phyloP scores from a whole-genome alignment of 805 yeast genomes.

The Cyberlindnera suaveolens region DNA sequence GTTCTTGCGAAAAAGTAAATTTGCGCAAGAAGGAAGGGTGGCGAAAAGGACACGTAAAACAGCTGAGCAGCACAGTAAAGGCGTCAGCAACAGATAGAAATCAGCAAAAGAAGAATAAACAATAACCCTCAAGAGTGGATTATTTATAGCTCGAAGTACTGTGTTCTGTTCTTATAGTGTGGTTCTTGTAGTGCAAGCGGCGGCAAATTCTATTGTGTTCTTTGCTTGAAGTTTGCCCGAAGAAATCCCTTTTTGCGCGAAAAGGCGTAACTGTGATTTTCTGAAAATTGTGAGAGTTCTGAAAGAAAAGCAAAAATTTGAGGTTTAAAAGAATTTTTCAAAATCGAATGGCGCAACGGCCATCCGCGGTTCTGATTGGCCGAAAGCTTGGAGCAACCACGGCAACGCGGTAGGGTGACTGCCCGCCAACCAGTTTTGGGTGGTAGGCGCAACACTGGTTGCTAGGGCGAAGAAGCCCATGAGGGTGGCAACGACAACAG shows the following conservation, averaged over 20 bases:
- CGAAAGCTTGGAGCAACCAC: neutral
- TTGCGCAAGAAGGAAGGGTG: constrained; percentile 3
- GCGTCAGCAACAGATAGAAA: constrained; percentile 19
- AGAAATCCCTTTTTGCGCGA: too few relatives aligned
- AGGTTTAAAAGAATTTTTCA: neutral
- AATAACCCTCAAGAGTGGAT: neutral
- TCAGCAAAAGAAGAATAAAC: neutral
- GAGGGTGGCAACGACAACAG: too few relatives aligned
- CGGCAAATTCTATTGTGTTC: too few relatives aligned
- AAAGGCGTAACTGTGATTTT: too few relatives aligned
- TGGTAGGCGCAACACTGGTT: neutral
- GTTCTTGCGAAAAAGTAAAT: neutral
- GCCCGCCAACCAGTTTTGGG: neutral
- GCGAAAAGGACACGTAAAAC: constrained; percentile 12
- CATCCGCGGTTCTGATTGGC: neutral
- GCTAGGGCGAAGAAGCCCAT: neutral
- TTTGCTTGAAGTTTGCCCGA: too few relatives aligned
- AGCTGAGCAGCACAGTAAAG: constrained; percentile 26
- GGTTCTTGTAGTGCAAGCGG: too few relatives aligned
- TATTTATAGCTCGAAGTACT: neutral
- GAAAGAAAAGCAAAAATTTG: neutral
- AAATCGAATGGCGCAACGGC: neutral
- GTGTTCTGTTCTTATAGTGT: too few relatives aligned
- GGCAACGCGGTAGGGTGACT: constrained; percentile 1
- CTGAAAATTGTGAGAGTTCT: too few relatives aligned